A percentile compares a stretch with the other conserved stretches of the same genome.
phyloP scores from a whole-genome alignment of 345 rosid genomes.

The Lumnitzera littorea region DNA sequence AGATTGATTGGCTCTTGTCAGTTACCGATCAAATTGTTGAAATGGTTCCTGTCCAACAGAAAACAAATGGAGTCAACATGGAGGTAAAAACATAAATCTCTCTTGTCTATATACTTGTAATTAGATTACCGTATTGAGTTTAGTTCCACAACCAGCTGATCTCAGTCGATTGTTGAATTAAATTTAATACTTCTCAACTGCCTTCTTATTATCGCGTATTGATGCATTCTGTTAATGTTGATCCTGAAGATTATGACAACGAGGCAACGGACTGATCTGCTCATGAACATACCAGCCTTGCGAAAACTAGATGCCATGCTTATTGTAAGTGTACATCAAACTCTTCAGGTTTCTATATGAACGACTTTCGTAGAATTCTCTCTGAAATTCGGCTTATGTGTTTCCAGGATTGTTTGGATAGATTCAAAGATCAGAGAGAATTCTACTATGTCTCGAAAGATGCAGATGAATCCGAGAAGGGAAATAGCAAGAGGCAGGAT shows the following conservation, averaged over 20 bases:
- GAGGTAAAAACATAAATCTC: constrained; percentile 26
- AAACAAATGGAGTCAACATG: constrained; percentile 20
- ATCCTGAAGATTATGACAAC: constrained; percentile 66
- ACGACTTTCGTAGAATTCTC: no score
- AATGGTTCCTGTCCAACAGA: constrained; percentile 57
- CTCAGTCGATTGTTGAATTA: no score
- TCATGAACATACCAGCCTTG: constrained; percentile 57
- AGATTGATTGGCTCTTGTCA: constrained; percentile 57
- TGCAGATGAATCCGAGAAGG: constrained; percentile 34
- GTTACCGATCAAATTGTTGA: constrained; percentile 67
- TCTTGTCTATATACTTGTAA: background rate
- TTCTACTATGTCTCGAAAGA: constrained; percentile 44
- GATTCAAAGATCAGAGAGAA: constrained; percentile 38
- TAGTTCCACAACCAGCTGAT: no score
- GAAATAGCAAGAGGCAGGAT: constrained; percentile 22
- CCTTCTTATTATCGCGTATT: background rate
- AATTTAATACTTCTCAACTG: no score
- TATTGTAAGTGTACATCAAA: constrained; percentile 38
- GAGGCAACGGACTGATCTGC: constrained; percentile 65
- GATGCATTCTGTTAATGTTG: background rate
- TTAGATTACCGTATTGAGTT: no score
- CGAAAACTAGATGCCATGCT: constrained; percentile 75
- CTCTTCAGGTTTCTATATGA: background rate
- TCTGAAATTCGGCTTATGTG: constrained; percentile 1
- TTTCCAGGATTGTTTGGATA: constrained; percentile 51